These are phyloP conservation scores for Hypoxylon sp. DNA, from an alignment of 2,329 filamentous ascomycete genomes.

Conservation along the genomic window DNA sequence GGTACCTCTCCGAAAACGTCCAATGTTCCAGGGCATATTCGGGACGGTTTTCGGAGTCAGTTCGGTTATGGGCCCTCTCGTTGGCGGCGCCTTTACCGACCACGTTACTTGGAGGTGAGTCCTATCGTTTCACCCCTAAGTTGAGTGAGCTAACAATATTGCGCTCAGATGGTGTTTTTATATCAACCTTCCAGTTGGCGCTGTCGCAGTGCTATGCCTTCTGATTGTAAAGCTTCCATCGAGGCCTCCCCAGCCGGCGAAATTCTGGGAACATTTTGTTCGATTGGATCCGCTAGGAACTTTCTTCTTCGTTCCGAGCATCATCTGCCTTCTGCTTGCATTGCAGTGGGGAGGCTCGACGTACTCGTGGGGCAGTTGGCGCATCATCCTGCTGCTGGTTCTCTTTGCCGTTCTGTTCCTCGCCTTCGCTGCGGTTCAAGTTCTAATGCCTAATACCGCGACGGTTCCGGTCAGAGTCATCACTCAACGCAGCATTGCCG, in stretches of 20 bases:
- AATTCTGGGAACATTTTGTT: conserved; percentile 60
- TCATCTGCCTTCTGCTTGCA: conserved; percentile 73
- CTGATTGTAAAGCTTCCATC: conserved; percentile 64
- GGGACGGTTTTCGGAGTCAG: conserved; percentile 69
- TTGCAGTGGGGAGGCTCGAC: conserved; percentile 72
- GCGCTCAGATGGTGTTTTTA: conserved; percentile 67
- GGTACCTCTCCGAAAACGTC: conserved; percentile 72
- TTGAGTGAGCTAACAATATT: conserved; percentile 35
- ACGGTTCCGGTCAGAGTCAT: conserved; percentile 70
- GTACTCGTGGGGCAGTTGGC: conserved; percentile 66
- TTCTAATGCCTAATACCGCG: conserved; percentile 68
- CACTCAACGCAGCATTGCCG: conserved; percentile 68
- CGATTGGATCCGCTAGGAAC: conserved; percentile 71
- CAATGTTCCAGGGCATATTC: conserved; percentile 70
- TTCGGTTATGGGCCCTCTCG: conserved; percentile 67
- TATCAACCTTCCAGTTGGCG: conserved; percentile 71
- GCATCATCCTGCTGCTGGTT: conserved; percentile 68
- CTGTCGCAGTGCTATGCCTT: conserved; percentile 64
- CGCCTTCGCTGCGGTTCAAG: conserved; percentile 67
- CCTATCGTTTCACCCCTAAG: neutral
- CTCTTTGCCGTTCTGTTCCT: conserved; percentile 63
- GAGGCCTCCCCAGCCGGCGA: conserved; percentile 42
- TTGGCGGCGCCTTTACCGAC: conserved; percentile 68
- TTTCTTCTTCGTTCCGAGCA: conserved; percentile 70
- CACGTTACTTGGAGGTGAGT: conserved; percentile 63